Evolutionary conservation across 2,329 filamentous ascomycete genomes (phyloP).

Genomic region (Purpureocillium takamizusanense): DNA sequence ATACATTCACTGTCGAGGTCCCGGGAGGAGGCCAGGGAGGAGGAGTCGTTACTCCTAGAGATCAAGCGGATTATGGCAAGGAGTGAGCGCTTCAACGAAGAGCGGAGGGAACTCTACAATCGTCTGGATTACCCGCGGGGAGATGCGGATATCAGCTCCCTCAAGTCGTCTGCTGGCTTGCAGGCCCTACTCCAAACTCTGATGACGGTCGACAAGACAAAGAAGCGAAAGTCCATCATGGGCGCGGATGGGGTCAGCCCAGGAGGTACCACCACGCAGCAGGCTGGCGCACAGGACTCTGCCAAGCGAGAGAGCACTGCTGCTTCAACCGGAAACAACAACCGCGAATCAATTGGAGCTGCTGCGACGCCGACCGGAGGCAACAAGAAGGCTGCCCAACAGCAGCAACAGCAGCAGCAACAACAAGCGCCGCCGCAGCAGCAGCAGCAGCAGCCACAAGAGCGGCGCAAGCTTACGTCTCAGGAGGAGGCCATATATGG

Average conservation of each 20-base stretch:
- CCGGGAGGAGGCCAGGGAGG: conserved; percentile 83
- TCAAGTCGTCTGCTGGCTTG: conserved; percentile 74
- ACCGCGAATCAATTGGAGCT: conserved; percentile 23
- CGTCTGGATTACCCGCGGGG: conserved; percentile 72
- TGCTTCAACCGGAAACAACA: conserved; percentile 26
- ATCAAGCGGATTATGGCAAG: conserved; percentile 85
- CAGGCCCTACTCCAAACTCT: conserved; percentile 75
- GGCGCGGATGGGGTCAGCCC: conserved; percentile 47
- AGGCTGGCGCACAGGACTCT: conserved; percentile 25
- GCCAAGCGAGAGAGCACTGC: conserved; percentile 46
- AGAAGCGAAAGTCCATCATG: conserved; percentile 72
- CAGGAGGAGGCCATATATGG: conserved; percentile 75
- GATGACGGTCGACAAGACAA: conserved; percentile 74
- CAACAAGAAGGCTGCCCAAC: conserved; percentile 39
- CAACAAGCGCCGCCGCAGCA: conserved; percentile 18
- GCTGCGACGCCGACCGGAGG: conserved; percentile 25
- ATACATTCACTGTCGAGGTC: conserved; percentile 69
- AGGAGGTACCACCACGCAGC: conserved; percentile 27
- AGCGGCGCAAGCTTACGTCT: conserved; percentile 62
- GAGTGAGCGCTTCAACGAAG: conserved; percentile 77
- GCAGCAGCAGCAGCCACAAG: conserved; percentile 29
- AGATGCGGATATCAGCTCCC: conserved; percentile 63
- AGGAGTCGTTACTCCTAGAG: conserved; percentile 81
- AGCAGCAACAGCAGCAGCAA: conserved; percentile 21
- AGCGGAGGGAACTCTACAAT: conserved; percentile 78